Evolutionary conservation across 495 filamentous ascomycete genomes (phyloP).

Genomic region (Aspergillus affinis): DNA sequence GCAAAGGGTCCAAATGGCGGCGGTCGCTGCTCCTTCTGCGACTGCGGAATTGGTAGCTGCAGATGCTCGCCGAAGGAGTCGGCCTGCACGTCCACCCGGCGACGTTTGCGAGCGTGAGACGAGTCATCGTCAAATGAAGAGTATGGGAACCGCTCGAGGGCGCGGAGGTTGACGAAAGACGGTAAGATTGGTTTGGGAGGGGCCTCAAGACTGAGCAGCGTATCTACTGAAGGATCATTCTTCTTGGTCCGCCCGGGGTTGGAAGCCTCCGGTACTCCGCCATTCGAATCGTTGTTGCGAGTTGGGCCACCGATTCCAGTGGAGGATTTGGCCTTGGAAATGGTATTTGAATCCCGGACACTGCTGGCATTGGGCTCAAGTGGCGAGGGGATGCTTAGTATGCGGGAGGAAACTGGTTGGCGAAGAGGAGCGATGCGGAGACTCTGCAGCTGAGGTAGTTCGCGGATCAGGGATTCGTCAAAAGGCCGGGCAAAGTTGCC

Average conservation of each 20-base stretch:
- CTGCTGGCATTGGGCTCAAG: slow-evolving; percentile 49
- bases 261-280: slow-evolving; percentile 32
- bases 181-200: slow-evolving; percentile 46
- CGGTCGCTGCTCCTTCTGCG: slow-evolving; percentile 47
- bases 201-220: slow-evolving; percentile 35
- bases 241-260: slow-evolving; percentile 38
- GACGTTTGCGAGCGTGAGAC: slow-evolving; percentile 40
- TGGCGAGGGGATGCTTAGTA: slow-evolving; percentile 42
- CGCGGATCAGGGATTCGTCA: slow-evolving; percentile 44
- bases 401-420: slow-evolving; percentile 45
- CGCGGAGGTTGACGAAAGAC: slow-evolving; percentile 48
- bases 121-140: slow-evolving; percentile 44
- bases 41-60: slow-evolving; percentile 49
- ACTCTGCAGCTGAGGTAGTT: slow-evolving; percentile 43
- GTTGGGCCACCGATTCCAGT: slow-evolving; percentile 26
- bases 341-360: slow-evolving; percentile 30
- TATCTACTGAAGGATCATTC: slow-evolving; percentile 31
- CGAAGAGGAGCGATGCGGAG: slow-evolving; percentile 52
- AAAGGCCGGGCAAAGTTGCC: slow-evolving; percentile 31
- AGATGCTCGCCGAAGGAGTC: slow-evolving; percentile 52
- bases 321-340: slow-evolving; percentile 34
- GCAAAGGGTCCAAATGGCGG: slow-evolving; percentile 54
- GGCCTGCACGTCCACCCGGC: slow-evolving; percentile 39
- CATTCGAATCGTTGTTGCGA: slow-evolving; percentile 22
- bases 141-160: slow-evolving; percentile 46